Base-by-base conservation (phyloP, 495 filamentous ascomycete genomes). In the Apiosordaria backusii region DNA sequence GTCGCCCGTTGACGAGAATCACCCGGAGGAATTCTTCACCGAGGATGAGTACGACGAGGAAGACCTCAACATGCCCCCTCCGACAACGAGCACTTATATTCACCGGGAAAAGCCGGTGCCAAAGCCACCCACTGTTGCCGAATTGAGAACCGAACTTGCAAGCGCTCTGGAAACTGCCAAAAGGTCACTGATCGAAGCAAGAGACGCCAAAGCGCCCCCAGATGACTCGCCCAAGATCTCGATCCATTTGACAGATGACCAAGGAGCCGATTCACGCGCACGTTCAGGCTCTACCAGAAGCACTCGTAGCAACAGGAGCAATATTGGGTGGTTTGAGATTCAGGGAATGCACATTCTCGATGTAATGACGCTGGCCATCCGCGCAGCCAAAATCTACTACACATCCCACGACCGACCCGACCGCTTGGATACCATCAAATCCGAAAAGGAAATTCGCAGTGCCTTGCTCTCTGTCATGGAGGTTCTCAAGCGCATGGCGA, bases 1-100 rank as follows among this genome's bases (percentile, higher is more conserved):
- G 80, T 82, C 90, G 3, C 84, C 88, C 9, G 77, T 85, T 27
- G 86, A 86, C 21, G 82, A 86, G 57, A 78, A 83, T 4, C 79
- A 83, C 26, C 73, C 72, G 4, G 79, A 83, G 22, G 84, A 81
- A 59, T 85, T 79, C 66, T 86, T 80, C 67, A 85, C 85, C 0
- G 35, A 45, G 35, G 82, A 83, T 66, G 75, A 88, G 40, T 85
- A 85, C 45, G 82, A 87, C 1, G 86, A 88, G 67, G 78, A 83
- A 19, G 86, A 89, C 19, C 80, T 84, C 25, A 80, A 86, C 50
- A 94, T 99, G 89, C 87, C 97, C 16, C 95, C 95, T 4, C 95
- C 95, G 3, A 99, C 95, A 0, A 92, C 92, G 9, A 97, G 93
- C 80, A 98, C 96, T 7, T 99, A 98, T 76, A 95, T 89, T 68